Evolutionary conservation across 805 yeast species (phyloP), one percentile per base, ranked within the genome.

Genomic region (Pichia pseudocactophila): DNA sequence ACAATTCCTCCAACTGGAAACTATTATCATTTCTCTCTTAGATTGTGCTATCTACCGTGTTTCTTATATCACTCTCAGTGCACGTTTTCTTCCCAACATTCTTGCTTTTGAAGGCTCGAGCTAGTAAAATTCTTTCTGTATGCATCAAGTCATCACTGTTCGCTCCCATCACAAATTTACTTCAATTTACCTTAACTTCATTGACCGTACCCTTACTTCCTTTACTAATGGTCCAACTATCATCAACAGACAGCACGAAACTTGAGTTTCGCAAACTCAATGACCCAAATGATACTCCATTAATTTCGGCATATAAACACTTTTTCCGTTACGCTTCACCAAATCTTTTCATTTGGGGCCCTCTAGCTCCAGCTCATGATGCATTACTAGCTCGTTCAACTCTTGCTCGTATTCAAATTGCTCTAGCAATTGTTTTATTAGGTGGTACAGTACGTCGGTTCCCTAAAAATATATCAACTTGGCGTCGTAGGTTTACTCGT

Each of bases 331-430:
- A 57, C 39, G 49, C 63, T 10, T 39, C 55, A 4, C 62, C 63
- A 16, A 50, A 53, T 22, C 46, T 61, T 13, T 42, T 52, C 16
- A 37, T 61, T 8, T 58, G 59, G 57, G 64, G 65, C 3, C 63
- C 65, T 1, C 42, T 61, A 25, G 63, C 61, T 8, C 66, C 66
- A 2, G 63, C 65, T 7, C 62, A 59, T 31, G 67, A 63, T 48
- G 58, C 61, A 10, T 37, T 53, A 17, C 17, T 46, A 2, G 48
- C 59, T 20, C 47, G 66, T 28, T 45, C 49, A 6, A 26, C 52
- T 0, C 35, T 63, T 47, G 58, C 62, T 2, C 41, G 46, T 25
- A 41, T 50, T 6, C 65, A 63, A 47, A n/a, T 51, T 3, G 49
- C 51, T 26, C 5, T 54, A 1, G 64, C 62, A 28, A 43, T 49